Evolutionary conservation across 495 filamentous ascomycete genomes (phyloP), one percentile per base, ranked within the genome.

Genomic region (Talaromyces nanjingensis): DNA sequence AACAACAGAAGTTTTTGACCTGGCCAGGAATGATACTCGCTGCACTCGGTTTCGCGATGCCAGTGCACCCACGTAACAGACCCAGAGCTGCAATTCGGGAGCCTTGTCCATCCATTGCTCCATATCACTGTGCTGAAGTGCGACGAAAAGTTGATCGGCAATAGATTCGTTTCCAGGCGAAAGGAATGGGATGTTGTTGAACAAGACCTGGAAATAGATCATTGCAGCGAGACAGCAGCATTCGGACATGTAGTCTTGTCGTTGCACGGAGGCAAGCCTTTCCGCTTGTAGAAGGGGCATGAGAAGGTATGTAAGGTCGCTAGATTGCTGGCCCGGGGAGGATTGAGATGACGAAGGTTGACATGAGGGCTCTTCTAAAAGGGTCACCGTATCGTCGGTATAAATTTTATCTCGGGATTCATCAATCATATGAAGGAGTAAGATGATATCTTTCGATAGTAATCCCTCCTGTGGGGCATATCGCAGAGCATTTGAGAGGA

Each of bases 191-290:
- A 39, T 0, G 18, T 59, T 42, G 4, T 14, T 24, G 6, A 7
- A 59, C 2, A 59, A 11, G 18, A 37, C 57, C 39, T 37, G 31
- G 29, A n/a, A 59, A 29, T 59, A 59, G 31, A 59, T 59, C 14
- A 59, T 59, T 16, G 57, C 57, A 22, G 57, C 57, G n/a, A 59
- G 31, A 24, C 57, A 59, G 6, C 57, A 59, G 57, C 57, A 34
- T 24, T 59, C 57, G 31, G 57, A 59, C 5, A 59, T 59, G 39
- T 59, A 59, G 57, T 59, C 31, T 33, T 37, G 29, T 22, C 31
- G 14, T 37, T 59, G 57, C 1, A 18, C 1, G 16, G 57, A 59
- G 31, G 57, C 57, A 18, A 59, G 57, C 7, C 57, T 39, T 59
- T 59, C 57, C 2, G 34, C 57, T 24, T 37, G 31, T 34, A 59